These are phyloP conservation scores for Gastrodia elata DNA, from an alignment of 106 monocot genomes.

Conservation along the genomic window DNA sequence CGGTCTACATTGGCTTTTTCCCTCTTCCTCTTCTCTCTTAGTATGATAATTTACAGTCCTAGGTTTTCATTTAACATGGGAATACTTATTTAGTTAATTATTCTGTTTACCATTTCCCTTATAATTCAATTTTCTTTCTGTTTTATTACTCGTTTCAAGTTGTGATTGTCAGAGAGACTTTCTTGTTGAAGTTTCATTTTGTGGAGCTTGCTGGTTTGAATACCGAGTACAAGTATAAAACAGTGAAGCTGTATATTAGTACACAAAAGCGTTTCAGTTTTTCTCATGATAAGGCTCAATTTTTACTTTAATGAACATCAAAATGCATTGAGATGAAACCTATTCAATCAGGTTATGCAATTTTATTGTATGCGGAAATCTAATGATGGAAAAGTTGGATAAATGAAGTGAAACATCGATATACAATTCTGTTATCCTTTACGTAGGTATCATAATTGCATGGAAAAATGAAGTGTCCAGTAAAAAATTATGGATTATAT, in stretches of 20 bases:
- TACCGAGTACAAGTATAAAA: not conserved
- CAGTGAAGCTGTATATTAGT: not conserved
- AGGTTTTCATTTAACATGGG: not conserved
- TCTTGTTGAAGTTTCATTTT: not conserved
- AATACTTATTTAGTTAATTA: constrained; percentile 2
- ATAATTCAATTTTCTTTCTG: not conserved
- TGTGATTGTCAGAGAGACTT: not conserved
- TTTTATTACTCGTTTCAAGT: not conserved
- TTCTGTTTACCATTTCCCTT: not conserved
- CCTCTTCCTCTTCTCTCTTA: too few species aligned
- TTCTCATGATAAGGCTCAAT: not conserved
- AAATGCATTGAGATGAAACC: not conserved
- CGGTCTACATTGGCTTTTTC: not conserved
- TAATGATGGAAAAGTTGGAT: not conserved
- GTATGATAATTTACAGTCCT: not conserved
- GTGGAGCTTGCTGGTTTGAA: not conserved
- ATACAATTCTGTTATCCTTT: not conserved
- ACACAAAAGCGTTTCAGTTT: not conserved
- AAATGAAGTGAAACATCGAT: not conserved
- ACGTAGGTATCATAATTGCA: not conserved
- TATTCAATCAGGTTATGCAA: not conserved
- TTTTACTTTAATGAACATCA: not conserved
- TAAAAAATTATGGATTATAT: not conserved
- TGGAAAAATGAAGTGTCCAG: not conserved
- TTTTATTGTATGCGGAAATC: too few species aligned